Evolutionary conservation across 1,284 basidiomycete genomes (phyloP).

Genomic region (Sutorius eximius): DNA sequence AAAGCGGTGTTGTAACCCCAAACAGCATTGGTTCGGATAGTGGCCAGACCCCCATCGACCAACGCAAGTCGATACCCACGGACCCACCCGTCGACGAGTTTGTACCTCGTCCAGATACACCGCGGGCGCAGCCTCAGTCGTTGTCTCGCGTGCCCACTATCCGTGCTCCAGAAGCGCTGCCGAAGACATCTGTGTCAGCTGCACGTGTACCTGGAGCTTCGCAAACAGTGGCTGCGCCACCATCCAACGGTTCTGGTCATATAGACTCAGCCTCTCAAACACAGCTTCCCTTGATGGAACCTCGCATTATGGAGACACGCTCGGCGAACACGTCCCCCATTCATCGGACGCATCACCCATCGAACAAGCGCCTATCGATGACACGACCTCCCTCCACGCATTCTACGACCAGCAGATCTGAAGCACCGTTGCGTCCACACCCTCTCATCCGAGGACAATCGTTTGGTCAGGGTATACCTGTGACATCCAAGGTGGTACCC

Average conservation of each 20-base stretch:
- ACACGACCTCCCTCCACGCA: slow-evolving; percentile 66
- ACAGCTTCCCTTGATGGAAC: slow-evolving; percentile 23
- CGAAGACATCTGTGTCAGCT: slow-evolving; percentile 22
- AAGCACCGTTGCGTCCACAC: slow-evolving; percentile 56
- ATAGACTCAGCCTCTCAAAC: slow-evolving; percentile 13
- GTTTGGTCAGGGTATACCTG: slow-evolving; percentile 43
- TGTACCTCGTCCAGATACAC: slow-evolving; percentile 30
- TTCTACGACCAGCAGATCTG: slow-evolving; percentile 46
- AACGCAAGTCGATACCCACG: slow-evolving; percentile 17
- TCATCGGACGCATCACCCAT: slow-evolving; percentile 31
- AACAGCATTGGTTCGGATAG: slow-evolving; percentile 48
- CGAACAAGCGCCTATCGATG: slow-evolving; percentile 37
- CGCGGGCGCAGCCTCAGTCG: slow-evolving; percentile 31
- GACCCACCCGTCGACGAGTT: slow-evolving; percentile 17
- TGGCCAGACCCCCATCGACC: slow-evolving; percentile 38
- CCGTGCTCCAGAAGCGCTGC: slow-evolving; percentile 31
- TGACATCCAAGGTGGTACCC: slow-evolving; percentile 49
- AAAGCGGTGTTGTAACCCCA: slow-evolving; percentile 71
- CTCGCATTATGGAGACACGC: slow-evolving; percentile 32
- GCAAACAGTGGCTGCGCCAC: slow-evolving; percentile 17
- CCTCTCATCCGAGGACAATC: slow-evolving; percentile 74
- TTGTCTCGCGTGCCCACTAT: slow-evolving; percentile 36
- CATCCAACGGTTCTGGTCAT: slow-evolving; percentile 5
- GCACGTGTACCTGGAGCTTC: slow-evolving; percentile 27
- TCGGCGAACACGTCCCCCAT: slow-evolving; percentile 47